phyloP scores from a whole-genome alignment of 2,329 filamentous ascomycete genomes.

The Rugonectria rugulosa region DNA sequence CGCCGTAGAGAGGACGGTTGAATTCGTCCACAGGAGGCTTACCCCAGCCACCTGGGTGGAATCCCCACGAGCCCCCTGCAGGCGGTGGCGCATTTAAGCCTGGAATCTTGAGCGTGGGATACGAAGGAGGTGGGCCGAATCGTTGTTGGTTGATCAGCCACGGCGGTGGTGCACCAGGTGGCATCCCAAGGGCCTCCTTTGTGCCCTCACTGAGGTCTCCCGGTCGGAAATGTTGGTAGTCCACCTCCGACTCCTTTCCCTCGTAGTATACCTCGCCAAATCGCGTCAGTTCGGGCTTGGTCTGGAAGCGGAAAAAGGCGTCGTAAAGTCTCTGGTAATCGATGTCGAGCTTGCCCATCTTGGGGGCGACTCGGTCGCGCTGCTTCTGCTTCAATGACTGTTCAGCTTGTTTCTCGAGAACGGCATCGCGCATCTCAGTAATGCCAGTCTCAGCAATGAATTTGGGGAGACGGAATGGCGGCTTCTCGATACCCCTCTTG shows the following conservation, averaged over 20 bases:
- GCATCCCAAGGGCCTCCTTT: constrained; percentile 92
- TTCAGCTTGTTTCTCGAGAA: constrained; percentile 93
- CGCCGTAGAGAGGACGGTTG: constrained; percentile 89
- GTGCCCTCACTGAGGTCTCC: constrained; percentile 90
- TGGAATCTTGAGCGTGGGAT: constrained; percentile 93
- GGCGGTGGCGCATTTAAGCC: constrained; percentile 94
- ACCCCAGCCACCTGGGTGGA: constrained; percentile 93
- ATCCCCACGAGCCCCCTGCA: constrained; percentile 90
- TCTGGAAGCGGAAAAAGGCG: constrained; percentile 97
- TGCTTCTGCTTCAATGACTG: constrained; percentile 94
- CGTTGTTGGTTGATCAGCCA: constrained; percentile 98
- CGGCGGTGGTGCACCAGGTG: constrained; percentile 88
- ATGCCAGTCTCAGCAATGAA: constrained; percentile 99
- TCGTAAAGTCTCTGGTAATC: constrained; percentile 99
- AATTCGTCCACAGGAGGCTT: constrained; percentile 95
- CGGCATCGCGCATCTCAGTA: constrained; percentile 96
- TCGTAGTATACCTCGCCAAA: constrained; percentile 99
- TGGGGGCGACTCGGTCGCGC: constrained; percentile 89
- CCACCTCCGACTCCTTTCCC: constrained; percentile 97
- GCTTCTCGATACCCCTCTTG: constrained; percentile 95
- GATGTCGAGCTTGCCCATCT: constrained; percentile 97
- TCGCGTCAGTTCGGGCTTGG: constrained; percentile 90
- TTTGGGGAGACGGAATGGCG: constrained; percentile 88
- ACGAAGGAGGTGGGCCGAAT: constrained; percentile 90
- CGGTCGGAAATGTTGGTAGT: constrained; percentile 86